Evolutionary conservation across 768 basidiomycete species (phyloP).

Genomic region (Trametes villosa): DNA sequence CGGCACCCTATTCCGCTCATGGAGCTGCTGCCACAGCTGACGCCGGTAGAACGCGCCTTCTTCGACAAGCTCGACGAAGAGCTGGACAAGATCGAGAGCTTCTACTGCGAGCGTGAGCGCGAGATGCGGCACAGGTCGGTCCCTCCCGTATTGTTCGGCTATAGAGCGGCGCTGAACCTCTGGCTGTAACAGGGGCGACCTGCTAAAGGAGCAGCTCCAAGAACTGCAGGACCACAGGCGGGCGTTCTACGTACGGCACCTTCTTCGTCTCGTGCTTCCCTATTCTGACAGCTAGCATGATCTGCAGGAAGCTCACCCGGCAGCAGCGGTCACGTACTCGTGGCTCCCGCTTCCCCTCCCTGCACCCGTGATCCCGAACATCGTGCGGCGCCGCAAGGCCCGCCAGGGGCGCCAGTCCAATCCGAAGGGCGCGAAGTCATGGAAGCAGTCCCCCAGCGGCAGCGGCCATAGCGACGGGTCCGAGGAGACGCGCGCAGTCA

Average conservation of each 20-base stretch:
- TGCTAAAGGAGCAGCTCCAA: conserved; percentile 68
- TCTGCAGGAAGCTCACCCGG: conserved; percentile 22
- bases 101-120: conserved; percentile 75
- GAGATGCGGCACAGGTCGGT: conserved; percentile 50
- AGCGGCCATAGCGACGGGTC: background rate
- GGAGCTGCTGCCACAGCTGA: conserved; percentile 56
- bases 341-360: conserved; percentile 22
- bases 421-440: background rate
- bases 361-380: conserved; percentile 11
- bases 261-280: too few species aligned
- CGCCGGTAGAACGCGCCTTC: conserved; percentile 68
- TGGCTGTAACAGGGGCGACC: conserved; percentile 22
- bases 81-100: conserved; percentile 82
- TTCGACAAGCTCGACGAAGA: conserved; percentile 79
- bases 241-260: conserved; percentile 52
- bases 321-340: background rate
- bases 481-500: background rate
- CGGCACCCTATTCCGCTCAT: conserved; percentile 29
- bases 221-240: conserved; percentile 75
- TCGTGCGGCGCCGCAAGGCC: conserved; percentile 11
- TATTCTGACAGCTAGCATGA: background rate
- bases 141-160: background rate
- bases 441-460: background rate
- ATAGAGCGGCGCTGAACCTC: background rate
- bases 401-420: background rate